A percentile compares a stretch with the other conserved stretches of the same genome.
Conservation (phyloP, 2,329 filamentous ascomycete species). For the Trichoderma koningiopsis region DNA sequence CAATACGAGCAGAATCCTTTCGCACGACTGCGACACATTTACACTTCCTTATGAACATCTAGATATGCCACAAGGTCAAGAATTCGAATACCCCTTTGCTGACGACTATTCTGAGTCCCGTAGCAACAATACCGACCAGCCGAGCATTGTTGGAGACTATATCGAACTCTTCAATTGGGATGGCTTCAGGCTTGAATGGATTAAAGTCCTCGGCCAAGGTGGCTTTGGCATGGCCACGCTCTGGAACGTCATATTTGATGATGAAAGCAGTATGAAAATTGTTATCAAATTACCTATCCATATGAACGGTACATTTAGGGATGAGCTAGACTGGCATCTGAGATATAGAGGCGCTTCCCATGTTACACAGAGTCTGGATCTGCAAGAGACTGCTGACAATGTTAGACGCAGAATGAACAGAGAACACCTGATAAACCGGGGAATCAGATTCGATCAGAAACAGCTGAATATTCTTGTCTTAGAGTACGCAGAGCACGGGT, state of each 20-base stretch:
- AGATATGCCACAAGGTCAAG: neutral
- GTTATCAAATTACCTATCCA: constrained; percentile 34
- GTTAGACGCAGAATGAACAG: constrained; percentile 22
- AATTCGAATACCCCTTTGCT: neutral
- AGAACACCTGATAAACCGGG: neutral
- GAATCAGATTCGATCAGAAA: neutral
- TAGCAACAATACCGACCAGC: neutral
- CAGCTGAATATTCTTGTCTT: constrained; percentile 31
- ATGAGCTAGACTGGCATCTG: constrained; percentile 33
- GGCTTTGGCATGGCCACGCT: constrained; percentile 28
- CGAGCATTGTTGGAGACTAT: neutral
- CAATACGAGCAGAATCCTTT: constrained; percentile 13
- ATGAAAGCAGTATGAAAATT: constrained; percentile 26
- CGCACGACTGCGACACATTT: neutral
- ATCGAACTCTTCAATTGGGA: constrained; percentile 23
- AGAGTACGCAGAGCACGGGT: constrained; percentile 34
- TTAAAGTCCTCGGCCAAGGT: constrained; percentile 25
- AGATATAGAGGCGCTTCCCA: constrained; percentile 35
- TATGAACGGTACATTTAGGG: constrained; percentile 10
- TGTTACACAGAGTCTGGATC: constrained; percentile 34
- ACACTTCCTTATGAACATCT: neutral
- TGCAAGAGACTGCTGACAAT: constrained; percentile 26
- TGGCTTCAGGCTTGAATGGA: constrained; percentile 27
- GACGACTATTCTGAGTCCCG: neutral
- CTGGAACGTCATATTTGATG: constrained; percentile 26